These are phyloP conservation scores for Mortierella sp. DNA, from an alignment of 371 early-diverging fungal genomes.

Conservation along the genomic window DNA sequence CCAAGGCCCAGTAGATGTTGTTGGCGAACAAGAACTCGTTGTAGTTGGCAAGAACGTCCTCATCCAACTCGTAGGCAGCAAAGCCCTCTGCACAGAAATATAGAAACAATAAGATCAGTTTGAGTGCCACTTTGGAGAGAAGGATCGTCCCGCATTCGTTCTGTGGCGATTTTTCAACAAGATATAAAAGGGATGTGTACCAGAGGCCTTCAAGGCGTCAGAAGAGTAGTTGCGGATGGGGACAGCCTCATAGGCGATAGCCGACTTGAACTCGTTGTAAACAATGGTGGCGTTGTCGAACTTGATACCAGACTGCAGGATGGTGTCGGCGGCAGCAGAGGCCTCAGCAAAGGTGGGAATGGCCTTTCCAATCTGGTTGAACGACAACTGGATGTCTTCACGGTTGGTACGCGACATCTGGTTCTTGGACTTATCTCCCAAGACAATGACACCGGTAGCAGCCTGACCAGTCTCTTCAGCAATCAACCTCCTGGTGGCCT, in stretches of 20 bases:
- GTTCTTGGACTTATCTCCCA: slow-evolving; percentile 96
- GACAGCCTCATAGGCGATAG: slow-evolving; percentile 92
- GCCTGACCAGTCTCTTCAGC: slow-evolving; percentile 59
- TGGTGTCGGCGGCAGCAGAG: slow-evolving; percentile 82
- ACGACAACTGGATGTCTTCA: slow-evolving; percentile 78
- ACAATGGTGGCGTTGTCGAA: slow-evolving; percentile 84
- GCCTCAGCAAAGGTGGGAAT: slow-evolving; percentile 93
- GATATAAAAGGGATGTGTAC: slow-evolving; percentile 52
- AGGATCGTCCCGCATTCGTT: no score
- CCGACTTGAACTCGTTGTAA: slow-evolving; percentile 95
- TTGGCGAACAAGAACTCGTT: no score
- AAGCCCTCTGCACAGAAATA: slow-evolving; percentile 74
- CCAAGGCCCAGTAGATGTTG: no score
- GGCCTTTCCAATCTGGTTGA: slow-evolving; percentile 93
- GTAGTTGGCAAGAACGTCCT: slow-evolving; percentile 88
- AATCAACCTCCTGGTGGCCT: slow-evolving; percentile 76
- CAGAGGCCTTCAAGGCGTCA: slow-evolving; percentile 81
- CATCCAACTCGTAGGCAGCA: slow-evolving; percentile 89
- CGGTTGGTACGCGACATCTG: slow-evolving; percentile 86
- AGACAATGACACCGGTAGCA: slow-evolving; percentile 68
- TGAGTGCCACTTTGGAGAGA: no score
- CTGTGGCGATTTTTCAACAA: no score
- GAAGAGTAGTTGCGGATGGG: slow-evolving; percentile 74
- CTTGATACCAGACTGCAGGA: slow-evolving; percentile 72
- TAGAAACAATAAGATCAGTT: neutral